Evolutionary conservation across 352 stramenopile genomes (phyloP), one percentile per base, ranked within the genome.

Genomic region (Elongisporangium prolatum): DNA sequence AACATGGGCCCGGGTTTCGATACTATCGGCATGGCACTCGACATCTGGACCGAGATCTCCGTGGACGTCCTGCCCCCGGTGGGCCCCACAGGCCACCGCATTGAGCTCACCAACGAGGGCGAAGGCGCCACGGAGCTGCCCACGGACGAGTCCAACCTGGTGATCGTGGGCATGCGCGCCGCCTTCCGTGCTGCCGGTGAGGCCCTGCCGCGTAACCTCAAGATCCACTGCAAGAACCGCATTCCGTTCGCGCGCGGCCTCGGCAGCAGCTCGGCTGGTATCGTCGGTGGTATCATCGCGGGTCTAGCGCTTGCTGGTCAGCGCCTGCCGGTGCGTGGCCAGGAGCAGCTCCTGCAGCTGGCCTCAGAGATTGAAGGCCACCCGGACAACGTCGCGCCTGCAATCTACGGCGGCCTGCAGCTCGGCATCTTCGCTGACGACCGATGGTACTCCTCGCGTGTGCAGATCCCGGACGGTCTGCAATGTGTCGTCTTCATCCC

Each of bases 401-500:
- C 94, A 14, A 99, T 99, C 68, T 99, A 99, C 68, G 97, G 97
- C 55, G 97, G 97, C 21, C 88, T 99, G 63, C 97, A 99, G 83
- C 84, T 99, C 61, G 86, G 86, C 25, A 92, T 95, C 60, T 85
- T 86, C 51, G 98, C 95, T 48, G 96, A 98, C 60, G 85, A 97
- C 59, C 93, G 96, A 54, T 99, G 97, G 97, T 90, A 97, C 59
- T 98, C 96, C 13, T 98, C 98, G 80, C 93, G 97, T 55, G 93
- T 99, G 40, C 84, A 96, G 63, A 94, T 97, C 66, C 97, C 97
- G 10, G 74, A 97, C n/a, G 96, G 95, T 3, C 80, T 98, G 61
- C 96, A 99, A 82, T 96, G 97, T 68, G 96, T 99, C 53, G 90
- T 99, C 63, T 99, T 99, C 71, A 99, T 99, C 68, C 97, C 97